Conservation (phyloP, 305 asterid species). For the Solanum chacoense region DNA sequence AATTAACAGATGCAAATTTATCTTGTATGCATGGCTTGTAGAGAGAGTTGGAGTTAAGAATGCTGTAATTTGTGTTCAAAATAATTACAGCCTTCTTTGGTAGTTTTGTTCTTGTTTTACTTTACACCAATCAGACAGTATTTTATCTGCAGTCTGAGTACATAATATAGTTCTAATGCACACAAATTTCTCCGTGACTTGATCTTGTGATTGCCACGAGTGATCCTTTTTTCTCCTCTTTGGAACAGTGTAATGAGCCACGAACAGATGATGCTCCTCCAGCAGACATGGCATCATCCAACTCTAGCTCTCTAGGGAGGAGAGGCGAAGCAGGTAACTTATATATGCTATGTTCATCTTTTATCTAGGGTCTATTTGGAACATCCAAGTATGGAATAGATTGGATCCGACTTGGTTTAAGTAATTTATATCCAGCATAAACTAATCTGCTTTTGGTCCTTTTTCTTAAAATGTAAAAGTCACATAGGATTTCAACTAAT, state of each 20-base stretch:
- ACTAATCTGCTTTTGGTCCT: background rate
- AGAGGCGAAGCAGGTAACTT: constrained; percentile 85
- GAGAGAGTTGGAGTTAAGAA: background rate
- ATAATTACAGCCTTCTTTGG: background rate
- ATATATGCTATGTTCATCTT: background rate
- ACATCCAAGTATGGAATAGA: background rate
- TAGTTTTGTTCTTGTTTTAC: background rate
- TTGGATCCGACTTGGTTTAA: background rate
- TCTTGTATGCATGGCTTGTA: background rate
- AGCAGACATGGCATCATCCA: constrained; percentile 84
- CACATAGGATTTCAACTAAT: background rate
- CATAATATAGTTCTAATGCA: background rate
- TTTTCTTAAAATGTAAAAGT: background rate
- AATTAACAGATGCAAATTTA: background rate
- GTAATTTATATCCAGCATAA: background rate
- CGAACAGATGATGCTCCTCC: constrained; percentile 93
- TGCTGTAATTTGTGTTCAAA: background rate
- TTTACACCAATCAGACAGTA: background rate
- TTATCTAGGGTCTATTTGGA: background rate
- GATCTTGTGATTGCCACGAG: background rate
- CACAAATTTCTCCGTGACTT: background rate
- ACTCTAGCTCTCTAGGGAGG: constrained; percentile 45
- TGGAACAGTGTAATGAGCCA: constrained; percentile 85
- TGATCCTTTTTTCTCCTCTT: background rate
- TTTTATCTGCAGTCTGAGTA: background rate